Percentiles rank a stretch among this genome's conserved stretches.
phyloP scores from a whole-genome alignment of 2,329 filamentous ascomycete species.

The Metarhizium humberi region DNA sequence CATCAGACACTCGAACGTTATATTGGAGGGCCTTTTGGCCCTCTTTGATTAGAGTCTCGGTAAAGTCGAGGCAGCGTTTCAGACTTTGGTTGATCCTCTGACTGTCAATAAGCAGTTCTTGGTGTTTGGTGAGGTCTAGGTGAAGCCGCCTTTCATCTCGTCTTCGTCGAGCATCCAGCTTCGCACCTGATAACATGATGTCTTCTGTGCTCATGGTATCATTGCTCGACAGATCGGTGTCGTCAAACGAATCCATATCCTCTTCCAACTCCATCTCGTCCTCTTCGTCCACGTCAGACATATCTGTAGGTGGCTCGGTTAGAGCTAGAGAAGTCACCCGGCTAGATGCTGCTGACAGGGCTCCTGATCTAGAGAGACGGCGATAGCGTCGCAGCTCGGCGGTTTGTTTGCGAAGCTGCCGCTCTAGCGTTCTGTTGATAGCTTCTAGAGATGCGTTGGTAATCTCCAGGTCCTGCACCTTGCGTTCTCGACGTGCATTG shows the following conservation, averaged over 20 bases:
- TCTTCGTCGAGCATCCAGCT: slow-evolving; percentile 38
- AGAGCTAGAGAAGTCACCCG: slow-evolving; percentile 33
- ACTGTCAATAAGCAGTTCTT: slow-evolving; percentile 77
- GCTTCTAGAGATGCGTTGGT: slow-evolving; percentile 91
- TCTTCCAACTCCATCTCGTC: slow-evolving; percentile 33
- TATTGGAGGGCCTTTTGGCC: slow-evolving; percentile 83
- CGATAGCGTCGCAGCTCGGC: slow-evolving; percentile 78
- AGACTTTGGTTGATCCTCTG: slow-evolving; percentile 95
- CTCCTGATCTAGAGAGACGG: slow-evolving; percentile 73
- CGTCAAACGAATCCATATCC: slow-evolving; percentile 41
- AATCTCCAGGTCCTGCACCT: slow-evolving; percentile 93
- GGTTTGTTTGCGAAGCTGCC: slow-evolving; percentile 84
- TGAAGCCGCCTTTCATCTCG: slow-evolving; percentile 77
- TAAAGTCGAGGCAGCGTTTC: slow-evolving; percentile 80
- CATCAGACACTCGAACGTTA: slow-evolving; percentile 66
- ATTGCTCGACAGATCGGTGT: slow-evolving; percentile 38
- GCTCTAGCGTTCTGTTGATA: slow-evolving; percentile 88
- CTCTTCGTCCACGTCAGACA: slow-evolving; percentile 40
- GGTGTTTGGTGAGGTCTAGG: slow-evolving; percentile 79
- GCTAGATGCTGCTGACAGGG: slow-evolving; percentile 49
- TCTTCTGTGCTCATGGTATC: slow-evolving; percentile 19
- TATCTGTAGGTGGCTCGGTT: slow-evolving; percentile 32
- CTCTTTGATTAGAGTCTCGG: slow-evolving; percentile 82
- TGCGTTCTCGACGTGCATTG: slow-evolving; percentile 85
- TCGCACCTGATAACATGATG: slow-evolving; percentile 32